Conservation (phyloP, 108 stramenopile species). For the Halocafeteria seosinensis region DNA sequence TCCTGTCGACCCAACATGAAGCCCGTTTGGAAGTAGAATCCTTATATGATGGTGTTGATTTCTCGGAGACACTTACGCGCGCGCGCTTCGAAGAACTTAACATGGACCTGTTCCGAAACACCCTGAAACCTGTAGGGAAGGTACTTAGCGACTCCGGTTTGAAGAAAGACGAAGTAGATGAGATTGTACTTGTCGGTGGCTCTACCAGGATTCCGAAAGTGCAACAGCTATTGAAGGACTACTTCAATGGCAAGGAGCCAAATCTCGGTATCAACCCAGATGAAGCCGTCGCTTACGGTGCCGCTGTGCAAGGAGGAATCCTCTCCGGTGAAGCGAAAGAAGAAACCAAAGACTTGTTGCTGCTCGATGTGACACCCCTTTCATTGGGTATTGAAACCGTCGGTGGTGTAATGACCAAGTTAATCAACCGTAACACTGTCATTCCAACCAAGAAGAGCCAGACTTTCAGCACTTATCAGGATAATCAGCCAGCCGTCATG, state of each 20-base stretch:
- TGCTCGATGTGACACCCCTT: conserved; percentile 64
- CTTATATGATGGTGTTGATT: conserved; percentile 38
- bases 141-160: conserved; percentile 31
- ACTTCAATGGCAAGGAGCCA: conserved; percentile 32
- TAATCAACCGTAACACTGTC: conserved; percentile 76
- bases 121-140: conserved; percentile 24
- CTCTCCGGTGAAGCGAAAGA: conserved; percentile 17
- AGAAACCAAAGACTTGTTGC: conserved; percentile 16
- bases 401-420: conserved; percentile 78
- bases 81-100: conserved; percentile 16
- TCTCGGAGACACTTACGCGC: conserved; percentile 23
- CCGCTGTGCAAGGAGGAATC: conserved; percentile 85
- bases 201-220: conserved; percentile 46
- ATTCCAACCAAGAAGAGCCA: conserved; percentile 79
- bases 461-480: conserved; percentile 77
- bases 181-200: conserved; percentile 47
- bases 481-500: conserved; percentile 75
- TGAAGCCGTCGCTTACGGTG: conserved; percentile 86
- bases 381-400: conserved; percentile 76
- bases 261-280: conserved; percentile 72
- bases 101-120: conserved; percentile 9
- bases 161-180: conserved; percentile 26
- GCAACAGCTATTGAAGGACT: conserved; percentile 26
- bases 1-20: conserved; percentile 46
- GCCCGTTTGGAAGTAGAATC: conserved; percentile 42